These are phyloP conservation scores for Russula earlei DNA, from an alignment of 768 basidiomycete species.

Conservation along the genomic window DNA sequence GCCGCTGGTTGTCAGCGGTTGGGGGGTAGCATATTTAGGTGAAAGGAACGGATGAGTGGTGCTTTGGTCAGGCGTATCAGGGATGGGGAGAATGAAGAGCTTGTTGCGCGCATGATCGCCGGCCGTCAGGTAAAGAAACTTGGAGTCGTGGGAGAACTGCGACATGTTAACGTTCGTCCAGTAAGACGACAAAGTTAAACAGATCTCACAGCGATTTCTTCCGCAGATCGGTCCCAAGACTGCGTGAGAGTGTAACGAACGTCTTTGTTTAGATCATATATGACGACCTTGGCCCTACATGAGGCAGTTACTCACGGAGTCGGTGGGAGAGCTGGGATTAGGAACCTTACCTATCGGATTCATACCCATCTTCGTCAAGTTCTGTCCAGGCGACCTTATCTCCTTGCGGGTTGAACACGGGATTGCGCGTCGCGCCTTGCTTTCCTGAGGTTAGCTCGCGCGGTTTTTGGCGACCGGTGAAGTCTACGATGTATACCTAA, in stretches of 20 bases:
- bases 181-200: background rate
- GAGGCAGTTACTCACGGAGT: background rate
- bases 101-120: conserved; percentile 75
- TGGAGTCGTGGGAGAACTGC: conserved; percentile 68
- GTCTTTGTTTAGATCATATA: conserved; percentile 63
- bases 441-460: conserved; percentile 71
- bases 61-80: conserved; percentile 47
- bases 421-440: conserved; percentile 75
- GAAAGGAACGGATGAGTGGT: conserved; percentile 41
- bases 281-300: conserved; percentile 60
- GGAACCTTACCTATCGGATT: conserved; percentile 61
- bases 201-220: conserved; percentile 43
- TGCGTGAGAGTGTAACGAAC: conserved; percentile 68
- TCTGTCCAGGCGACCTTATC: conserved; percentile 82
- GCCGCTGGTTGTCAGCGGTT: conserved; percentile 48
- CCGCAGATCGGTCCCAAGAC: conserved; percentile 78
- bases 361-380: conserved; percentile 80
- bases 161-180: background rate
- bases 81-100: conserved; percentile 59
- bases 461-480: conserved; percentile 41
- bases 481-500: conserved; percentile 62
- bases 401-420: conserved; percentile 57
- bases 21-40: conserved; percentile 41
- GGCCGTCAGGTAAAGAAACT: conserved; percentile 60
- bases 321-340: background rate